A percentile compares a stretch with the other conserved stretches of the same genome.
phyloP scores from a whole-genome alignment of 345 rosid species.

The Durio zibethinus region DNA sequence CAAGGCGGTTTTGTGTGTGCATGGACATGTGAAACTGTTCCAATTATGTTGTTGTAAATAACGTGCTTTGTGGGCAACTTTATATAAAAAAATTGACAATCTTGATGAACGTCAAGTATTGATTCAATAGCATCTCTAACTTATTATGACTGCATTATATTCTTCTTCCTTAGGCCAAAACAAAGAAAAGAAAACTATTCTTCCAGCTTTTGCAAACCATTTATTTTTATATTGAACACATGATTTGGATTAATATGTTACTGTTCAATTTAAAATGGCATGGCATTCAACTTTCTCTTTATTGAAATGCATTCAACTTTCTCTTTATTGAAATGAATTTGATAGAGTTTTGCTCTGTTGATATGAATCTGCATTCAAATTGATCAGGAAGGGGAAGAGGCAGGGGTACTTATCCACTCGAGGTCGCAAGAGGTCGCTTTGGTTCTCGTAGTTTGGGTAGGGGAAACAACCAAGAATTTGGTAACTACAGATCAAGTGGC shows the following conservation, averaged over 20 bases:
- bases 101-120: not conserved
- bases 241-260: not conserved
- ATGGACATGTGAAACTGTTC: not conserved
- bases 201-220: not conserved
- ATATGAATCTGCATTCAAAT: not conserved
- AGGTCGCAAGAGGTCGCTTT: conserved; percentile 63
- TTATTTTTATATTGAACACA: not conserved
- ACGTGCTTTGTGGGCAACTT: not conserved
- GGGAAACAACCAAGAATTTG: conserved; percentile 58
- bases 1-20: not conserved
- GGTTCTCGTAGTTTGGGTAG: conserved; percentile 57
- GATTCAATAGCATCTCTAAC: not conserved
- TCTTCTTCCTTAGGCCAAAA: not conserved
- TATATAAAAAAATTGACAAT: not conserved
- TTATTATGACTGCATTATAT: not conserved
- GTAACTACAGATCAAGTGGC: conserved; percentile 69
- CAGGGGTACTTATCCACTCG: conserved; percentile 62
- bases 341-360: not conserved
- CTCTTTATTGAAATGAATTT: not conserved
- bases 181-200: not conserved
- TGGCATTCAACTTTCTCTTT: not conserved
- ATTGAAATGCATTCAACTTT: not conserved
- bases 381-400: conserved; percentile 75
- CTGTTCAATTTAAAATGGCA: not conserved
- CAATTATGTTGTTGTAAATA: not conserved